Conservation (phyloP, 495 filamentous ascomycete genomes). For the Aspergillus ostianus region DNA sequence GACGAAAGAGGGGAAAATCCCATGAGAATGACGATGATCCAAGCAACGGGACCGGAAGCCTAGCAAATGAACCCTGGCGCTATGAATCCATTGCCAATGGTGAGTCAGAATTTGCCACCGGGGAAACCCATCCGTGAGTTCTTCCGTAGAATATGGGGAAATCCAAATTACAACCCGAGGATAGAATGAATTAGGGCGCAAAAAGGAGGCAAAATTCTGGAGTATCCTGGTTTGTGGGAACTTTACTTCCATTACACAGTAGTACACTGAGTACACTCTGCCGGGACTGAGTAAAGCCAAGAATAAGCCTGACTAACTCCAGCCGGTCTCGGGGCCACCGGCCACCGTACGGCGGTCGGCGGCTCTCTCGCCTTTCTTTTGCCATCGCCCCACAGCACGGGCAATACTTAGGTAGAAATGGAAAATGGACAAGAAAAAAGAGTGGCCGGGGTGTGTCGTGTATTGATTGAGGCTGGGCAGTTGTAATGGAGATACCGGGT, state of each 20-base stretch:
- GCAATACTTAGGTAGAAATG: neutral
- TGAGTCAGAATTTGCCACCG: neutral
- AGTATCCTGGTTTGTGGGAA: slow-evolving; percentile 5
- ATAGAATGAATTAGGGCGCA: no score
- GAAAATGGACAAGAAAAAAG: neutral
- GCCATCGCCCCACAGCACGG: slow-evolving; percentile 5
- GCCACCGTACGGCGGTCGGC: slow-evolving; percentile 5
- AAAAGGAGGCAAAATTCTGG: neutral
- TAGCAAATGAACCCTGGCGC: neutral
- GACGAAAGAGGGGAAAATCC: slow-evolving; percentile 20
- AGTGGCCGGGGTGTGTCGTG: no score
- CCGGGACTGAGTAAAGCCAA: slow-evolving; percentile 2
- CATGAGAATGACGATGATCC: slow-evolving; percentile 4
- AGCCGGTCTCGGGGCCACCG: slow-evolving; percentile 37
- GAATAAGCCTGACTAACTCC: slow-evolving; percentile 10
- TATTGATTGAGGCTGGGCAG: no score
- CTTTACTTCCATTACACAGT: no score
- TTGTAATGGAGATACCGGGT: neutral
- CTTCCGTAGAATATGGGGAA: neutral
- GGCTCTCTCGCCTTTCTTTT: slow-evolving; percentile 23
- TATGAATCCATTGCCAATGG: no score
- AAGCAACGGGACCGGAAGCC: neutral
- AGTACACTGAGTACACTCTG: no score
- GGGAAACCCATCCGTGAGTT: neutral
- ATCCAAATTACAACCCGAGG: no score